These are phyloP conservation scores for Apophysomyces trapeziformis DNA, from an alignment of 371 early-diverging fungal genomes.

Conservation along the genomic window DNA sequence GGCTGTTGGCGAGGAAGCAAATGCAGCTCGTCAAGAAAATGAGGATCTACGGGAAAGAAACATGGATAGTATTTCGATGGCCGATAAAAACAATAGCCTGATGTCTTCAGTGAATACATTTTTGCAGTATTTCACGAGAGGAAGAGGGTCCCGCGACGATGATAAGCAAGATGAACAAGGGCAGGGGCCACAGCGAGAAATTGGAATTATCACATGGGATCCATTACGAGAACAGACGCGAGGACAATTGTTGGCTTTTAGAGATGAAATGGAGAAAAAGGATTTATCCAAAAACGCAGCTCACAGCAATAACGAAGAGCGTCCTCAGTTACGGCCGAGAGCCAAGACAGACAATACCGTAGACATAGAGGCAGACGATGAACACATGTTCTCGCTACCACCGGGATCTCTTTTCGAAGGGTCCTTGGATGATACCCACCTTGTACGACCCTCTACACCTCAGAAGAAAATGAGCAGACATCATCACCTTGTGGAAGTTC, in stretches of 20 bases:
- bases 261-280: constrained; percentile 30
- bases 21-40: background rate
- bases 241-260: constrained; percentile 27
- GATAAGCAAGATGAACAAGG: background rate
- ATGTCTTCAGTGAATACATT: constrained; percentile 29
- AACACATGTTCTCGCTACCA: background rate
- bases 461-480: constrained; percentile 4
- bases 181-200: background rate
- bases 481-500: constrained; percentile 47
- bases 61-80: constrained; percentile 6
- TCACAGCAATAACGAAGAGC: background rate
- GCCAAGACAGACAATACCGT: background rate
- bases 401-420: constrained; percentile 9
- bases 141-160: constrained; percentile 16
- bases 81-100: constrained; percentile 13
- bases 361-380: background rate
- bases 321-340: background rate
- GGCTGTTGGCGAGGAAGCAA: background rate
- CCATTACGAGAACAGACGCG: constrained; percentile 33
- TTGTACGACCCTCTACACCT: constrained; percentile 21
- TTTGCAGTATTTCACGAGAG: constrained; percentile 23
- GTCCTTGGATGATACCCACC: constrained; percentile 10
- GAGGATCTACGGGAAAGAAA: background rate
- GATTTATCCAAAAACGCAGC: background rate
- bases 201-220: constrained; percentile 39